A percentile compares a stretch with the other conserved stretches of the same genome.
These are phyloP conservation scores for Elsinoe fawcettii DNA, from an alignment of 2,329 filamentous ascomycete genomes.

Conservation along the genomic window DNA sequence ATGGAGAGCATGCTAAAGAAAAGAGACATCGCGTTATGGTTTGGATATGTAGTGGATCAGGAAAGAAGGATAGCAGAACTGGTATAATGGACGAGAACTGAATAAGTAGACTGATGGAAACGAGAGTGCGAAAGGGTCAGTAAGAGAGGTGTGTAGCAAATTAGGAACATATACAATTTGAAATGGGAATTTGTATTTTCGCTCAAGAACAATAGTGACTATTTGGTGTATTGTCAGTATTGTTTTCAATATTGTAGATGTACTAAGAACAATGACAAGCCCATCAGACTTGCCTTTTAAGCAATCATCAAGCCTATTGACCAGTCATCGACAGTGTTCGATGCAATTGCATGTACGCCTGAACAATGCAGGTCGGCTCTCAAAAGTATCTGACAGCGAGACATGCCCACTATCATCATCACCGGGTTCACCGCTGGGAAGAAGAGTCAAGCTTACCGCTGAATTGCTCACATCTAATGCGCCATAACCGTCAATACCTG, in stretches of 20 bases:
- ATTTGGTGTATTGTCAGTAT: background rate
- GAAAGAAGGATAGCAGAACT: too few species aligned
- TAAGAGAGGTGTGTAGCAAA: background rate
- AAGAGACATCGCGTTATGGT: too few species aligned
- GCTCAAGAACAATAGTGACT: background rate
- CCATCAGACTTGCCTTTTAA: constrained; percentile 14
- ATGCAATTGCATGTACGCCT: background rate
- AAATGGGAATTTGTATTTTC: background rate
- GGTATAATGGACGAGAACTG: too few species aligned
- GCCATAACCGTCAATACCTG: constrained; percentile 30
- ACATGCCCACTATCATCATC: background rate
- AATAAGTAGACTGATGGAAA: too few species aligned
- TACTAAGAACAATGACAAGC: background rate
- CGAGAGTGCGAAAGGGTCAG: background rate
- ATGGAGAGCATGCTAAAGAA: background rate
- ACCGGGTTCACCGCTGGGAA: background rate
- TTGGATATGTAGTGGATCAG: too few species aligned
- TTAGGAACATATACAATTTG: background rate
- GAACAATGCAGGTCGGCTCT: background rate
- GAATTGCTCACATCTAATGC: background rate
- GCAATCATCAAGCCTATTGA: constrained; percentile 3
- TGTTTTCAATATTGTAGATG: background rate
- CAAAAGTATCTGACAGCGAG: constrained; percentile 5
- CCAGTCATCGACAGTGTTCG: constrained; percentile 1
- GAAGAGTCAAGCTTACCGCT: background rate